Conservation (phyloP, 2,329 filamentous ascomycete species). For the Albophoma yamanashiensis region DNA sequence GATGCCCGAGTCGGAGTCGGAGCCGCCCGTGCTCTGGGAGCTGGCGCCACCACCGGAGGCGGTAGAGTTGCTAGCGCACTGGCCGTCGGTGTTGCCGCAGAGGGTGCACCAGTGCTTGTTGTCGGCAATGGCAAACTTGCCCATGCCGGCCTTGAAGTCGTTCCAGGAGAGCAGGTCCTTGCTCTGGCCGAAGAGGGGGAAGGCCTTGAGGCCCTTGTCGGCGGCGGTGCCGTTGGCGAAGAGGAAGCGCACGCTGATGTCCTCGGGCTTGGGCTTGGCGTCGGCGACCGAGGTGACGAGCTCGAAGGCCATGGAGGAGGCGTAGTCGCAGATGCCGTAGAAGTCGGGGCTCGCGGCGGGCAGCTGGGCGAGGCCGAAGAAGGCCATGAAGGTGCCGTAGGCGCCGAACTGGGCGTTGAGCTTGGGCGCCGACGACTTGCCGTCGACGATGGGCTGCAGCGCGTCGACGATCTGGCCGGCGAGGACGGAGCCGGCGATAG, state of each 20-base stretch:
- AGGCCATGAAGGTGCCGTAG: conserved; percentile 51
- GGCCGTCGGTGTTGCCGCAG: conserved; percentile 63
- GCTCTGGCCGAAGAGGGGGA: conserved; percentile 49
- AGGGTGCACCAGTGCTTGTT: conserved; percentile 60
- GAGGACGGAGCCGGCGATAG: conserved; percentile 46
- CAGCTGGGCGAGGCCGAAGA: conserved; percentile 49
- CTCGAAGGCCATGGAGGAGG: conserved; percentile 73
- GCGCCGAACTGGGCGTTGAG: conserved; percentile 49
- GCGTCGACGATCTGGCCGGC: conserved; percentile 43
- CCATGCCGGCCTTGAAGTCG: conserved; percentile 54
- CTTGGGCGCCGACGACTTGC: conserved; percentile 21
- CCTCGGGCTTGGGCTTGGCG: conserved; percentile 27
- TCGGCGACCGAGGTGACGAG: conserved; percentile 46
- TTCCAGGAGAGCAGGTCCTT: conserved; percentile 52
- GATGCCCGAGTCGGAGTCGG: conserved; percentile 31
- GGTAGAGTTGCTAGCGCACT: conserved; percentile 39
- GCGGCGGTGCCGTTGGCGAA: conserved; percentile 49
- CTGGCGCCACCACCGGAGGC: conserved; percentile 11
- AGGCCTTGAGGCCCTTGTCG: conserved; percentile 38
- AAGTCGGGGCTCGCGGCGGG: conserved; percentile 48
- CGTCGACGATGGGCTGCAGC: conserved; percentile 40
- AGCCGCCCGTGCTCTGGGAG: conserved; percentile 10
- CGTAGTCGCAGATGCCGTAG: conserved; percentile 72
- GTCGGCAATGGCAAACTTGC: conserved; percentile 54
- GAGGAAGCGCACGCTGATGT: conserved; percentile 49